phyloP scores from a whole-genome alignment of 306 rosid genomes.

The Vicia faba region DNA sequence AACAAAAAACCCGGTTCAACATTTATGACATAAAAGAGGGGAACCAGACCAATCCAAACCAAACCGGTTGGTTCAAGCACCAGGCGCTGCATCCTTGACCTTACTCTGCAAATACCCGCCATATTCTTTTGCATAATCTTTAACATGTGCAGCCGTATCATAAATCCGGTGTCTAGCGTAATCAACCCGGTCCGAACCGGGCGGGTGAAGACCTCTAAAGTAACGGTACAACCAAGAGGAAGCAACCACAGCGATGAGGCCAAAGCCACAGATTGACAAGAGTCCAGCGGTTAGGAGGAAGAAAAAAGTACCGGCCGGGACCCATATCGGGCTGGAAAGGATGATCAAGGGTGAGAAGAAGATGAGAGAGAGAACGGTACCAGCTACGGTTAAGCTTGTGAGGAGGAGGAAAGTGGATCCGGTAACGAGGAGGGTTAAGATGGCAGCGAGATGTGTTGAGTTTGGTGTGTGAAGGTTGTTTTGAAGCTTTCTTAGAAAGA shows the following conservation, averaged over 20 bases:
- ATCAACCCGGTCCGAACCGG: slow-evolving; percentile 77
- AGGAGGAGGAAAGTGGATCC: slow-evolving; percentile 64
- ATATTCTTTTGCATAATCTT: slow-evolving; percentile 81
- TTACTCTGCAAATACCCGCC: slow-evolving; percentile 80
- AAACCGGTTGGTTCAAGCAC: slow-evolving; percentile 54
- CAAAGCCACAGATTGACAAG: slow-evolving; percentile 54
- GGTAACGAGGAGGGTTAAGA: slow-evolving; percentile 56
- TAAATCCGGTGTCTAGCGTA: slow-evolving; percentile 72
- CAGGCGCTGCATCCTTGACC: slow-evolving; percentile 87
- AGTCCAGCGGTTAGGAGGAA: slow-evolving; percentile 45
- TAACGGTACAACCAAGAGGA: slow-evolving; percentile 72
- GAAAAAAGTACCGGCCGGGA: slow-evolving; percentile 48
- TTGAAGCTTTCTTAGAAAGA: slow-evolving; percentile 49
- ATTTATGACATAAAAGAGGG: neutral
- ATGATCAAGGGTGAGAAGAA: slow-evolving; percentile 60
- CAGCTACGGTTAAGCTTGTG: slow-evolving; percentile 54
- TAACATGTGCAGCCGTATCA: slow-evolving; percentile 80
- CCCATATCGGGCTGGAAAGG: slow-evolving; percentile 73
- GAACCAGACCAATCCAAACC: neutral
- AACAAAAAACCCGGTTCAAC: slow-evolving; percentile 6
- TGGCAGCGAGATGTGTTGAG: slow-evolving; percentile 58
- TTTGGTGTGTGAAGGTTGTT: slow-evolving; percentile 42
- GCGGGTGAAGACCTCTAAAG: slow-evolving; percentile 70
- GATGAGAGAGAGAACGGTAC: slow-evolving; percentile 42
- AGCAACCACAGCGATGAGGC: slow-evolving; percentile 36